Evolutionary conservation across 371 early-diverging fungal species (phyloP), one percentile per base, ranked within the genome.

Genomic region (Circinella minor): DNA sequence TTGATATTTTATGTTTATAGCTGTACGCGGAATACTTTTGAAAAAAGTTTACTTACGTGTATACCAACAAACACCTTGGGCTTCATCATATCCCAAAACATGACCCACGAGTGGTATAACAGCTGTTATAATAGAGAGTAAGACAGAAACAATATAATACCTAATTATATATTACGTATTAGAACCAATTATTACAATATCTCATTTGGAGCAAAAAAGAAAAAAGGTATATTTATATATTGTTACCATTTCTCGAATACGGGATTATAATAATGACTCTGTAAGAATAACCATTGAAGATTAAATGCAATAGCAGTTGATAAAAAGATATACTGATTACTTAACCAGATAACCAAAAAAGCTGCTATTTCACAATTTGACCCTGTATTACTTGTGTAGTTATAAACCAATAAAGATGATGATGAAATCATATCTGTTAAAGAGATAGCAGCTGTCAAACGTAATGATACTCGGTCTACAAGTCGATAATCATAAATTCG

Each of bases 281-380:
- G 71, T 59, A 75, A 51, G 38, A 71, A 75, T 18, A 75, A 59
- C 66, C 71, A 71, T 67, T 71, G 71, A 27, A 75, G 67, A 67
- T 75, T 75, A n/a, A 71, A 75, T 46, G 75, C 75, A 54, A 75
- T 75, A 27, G 75, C 75, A 57, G 67, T 66, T 36, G 75, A 66
- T 14, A 75, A 51, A 27, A 75, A 75, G 9, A 75, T 18, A 38
- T 71, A 75, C 15, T 71, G 70, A 36, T 75, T 75, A 1, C 66
- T 71, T 11, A 75, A 46, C 72, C 72, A 71, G 20, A 75, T 68
- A 63, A 74, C 65, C n/a, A 75, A 57, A 36, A 68, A 75, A 3
- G 74, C 63, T 1, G 65, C 63, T 46, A 70, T 36, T 18, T 57
- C 36, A 43, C 74, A 74, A 1, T 54, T 65, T 38, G 64, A 46